Conservation (phyloP, 805 yeast genomes). For the Zygoascus biomembranicola region DNA sequence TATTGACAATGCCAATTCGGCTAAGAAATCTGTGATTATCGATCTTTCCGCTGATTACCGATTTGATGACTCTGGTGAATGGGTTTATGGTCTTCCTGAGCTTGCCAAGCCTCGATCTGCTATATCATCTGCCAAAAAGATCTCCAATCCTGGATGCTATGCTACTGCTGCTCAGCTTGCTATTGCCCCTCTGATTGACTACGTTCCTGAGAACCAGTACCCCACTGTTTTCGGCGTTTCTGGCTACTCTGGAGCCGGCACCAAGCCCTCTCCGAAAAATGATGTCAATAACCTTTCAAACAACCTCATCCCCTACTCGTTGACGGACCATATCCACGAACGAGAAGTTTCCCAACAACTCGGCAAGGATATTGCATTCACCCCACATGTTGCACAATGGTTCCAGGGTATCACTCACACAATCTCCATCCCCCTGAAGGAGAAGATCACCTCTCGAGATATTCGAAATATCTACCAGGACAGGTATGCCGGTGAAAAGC, state of each 20-base stretch:
- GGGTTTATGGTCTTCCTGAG: constrained; percentile 97
- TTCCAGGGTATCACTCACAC: constrained; percentile 97
- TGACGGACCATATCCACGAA: constrained; percentile 97
- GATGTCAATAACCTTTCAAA: constrained; percentile 66
- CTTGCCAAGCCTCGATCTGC: constrained; percentile 51
- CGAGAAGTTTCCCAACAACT: constrained; percentile 78
- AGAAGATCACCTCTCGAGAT: constrained; percentile 66
- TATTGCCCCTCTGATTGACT: constrained; percentile 69
- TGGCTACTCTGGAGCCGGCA: constrained; percentile 99
- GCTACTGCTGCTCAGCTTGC: constrained; percentile 98
- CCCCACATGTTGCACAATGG: constrained; percentile 99
- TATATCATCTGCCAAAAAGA: constrained; percentile 66
- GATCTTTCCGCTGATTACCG: constrained; percentile 95
- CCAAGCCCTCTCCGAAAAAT: constrained; percentile 95
- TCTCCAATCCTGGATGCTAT: constrained; percentile 97
- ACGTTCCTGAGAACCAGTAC: constrained; percentile 48
- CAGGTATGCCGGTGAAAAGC: constrained; percentile 76
- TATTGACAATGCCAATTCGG: constrained; percentile 31
- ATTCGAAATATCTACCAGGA: constrained; percentile 81
- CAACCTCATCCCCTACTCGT: constrained; percentile 88
- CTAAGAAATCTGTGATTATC: constrained; percentile 70
- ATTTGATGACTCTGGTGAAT: constrained; percentile 77
- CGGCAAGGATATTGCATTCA: constrained; percentile 74
- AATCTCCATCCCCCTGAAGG: constrained; percentile 71
- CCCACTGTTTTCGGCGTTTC: constrained; percentile 93